phyloP scores from a whole-genome alignment of 225 moss, liverwort and hornwort genomes.

The Asterella californica region DNA sequence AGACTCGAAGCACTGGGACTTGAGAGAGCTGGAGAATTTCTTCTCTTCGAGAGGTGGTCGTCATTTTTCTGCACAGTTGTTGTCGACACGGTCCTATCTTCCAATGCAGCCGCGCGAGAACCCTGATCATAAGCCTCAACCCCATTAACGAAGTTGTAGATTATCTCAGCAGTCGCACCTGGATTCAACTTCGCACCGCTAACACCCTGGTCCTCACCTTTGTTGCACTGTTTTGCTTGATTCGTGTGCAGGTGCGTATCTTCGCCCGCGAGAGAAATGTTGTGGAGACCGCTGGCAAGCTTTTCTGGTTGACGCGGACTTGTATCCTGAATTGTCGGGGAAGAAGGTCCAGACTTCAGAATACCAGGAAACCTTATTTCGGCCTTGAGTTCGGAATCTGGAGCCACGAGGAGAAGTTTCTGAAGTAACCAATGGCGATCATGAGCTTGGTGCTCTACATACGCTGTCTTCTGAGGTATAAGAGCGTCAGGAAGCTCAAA shows the following conservation, averaged over 20 bases:
- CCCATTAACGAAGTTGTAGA: background rate
- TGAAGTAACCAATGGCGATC: background rate
- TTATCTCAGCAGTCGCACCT: background rate
- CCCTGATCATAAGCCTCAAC: background rate
- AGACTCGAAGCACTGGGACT: too few relatives aligned
- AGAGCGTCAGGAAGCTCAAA: background rate
- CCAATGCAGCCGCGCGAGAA: background rate
- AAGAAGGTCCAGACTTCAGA: background rate
- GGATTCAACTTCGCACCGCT: too few relatives aligned
- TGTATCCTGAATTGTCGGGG: background rate
- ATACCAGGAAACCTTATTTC: conserved; percentile 2
- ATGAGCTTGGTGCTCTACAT: background rate
- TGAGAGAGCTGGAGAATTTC: too few relatives aligned
- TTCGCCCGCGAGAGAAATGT: too few relatives aligned
- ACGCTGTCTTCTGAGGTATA: background rate
- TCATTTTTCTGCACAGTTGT: too few relatives aligned
- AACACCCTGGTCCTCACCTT: too few relatives aligned
- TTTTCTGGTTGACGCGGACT: background rate
- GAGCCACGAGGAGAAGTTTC: background rate
- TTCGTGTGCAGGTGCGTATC: too few relatives aligned
- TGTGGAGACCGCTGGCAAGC: background rate
- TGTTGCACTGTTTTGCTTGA: too few relatives aligned
- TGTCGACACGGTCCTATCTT: too few relatives aligned
- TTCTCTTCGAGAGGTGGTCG: too few relatives aligned
- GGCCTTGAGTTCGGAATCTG: background rate